Evolutionary conservation across 768 basidiomycete species (phyloP).

Genomic region (Mycena galopus): DNA sequence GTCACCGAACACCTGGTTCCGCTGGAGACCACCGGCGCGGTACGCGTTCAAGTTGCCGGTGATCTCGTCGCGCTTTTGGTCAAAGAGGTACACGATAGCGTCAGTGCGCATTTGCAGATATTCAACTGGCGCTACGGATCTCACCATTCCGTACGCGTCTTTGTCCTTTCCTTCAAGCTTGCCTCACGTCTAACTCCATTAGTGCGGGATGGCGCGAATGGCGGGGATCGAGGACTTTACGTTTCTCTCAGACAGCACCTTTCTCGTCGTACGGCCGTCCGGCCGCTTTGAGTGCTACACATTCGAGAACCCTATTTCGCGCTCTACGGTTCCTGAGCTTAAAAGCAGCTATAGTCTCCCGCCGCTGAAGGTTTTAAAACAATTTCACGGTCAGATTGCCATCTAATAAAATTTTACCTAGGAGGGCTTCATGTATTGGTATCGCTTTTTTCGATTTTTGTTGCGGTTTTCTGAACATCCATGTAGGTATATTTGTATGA

Average conservation of each 20-base stretch:
- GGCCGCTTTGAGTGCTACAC: slow-evolving; percentile 64
- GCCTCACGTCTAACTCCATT: slow-evolving; percentile 12
- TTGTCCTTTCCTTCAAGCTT: not conserved
- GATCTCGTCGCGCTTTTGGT: slow-evolving; percentile 63
- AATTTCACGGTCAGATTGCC: no score
- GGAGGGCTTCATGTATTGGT: slow-evolving; percentile 61
- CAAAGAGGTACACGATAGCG: slow-evolving; percentile 57
- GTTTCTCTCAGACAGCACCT: slow-evolving; percentile 59
- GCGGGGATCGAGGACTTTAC: slow-evolving; percentile 68
- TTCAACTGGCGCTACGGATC: slow-evolving; percentile 63
- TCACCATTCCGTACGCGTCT: slow-evolving; percentile 54
- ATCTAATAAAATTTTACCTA: no score
- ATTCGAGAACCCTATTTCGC: slow-evolving; percentile 54
- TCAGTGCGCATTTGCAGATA: slow-evolving; percentile 61
- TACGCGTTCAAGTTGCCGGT: slow-evolving; percentile 61
- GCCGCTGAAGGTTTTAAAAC: no score
- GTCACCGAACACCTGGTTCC: slow-evolving; percentile 41
- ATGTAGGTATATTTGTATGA: slow-evolving; percentile 61
- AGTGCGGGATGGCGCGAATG: slow-evolving; percentile 58
- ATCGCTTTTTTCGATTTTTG: not conserved
- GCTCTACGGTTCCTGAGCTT: slow-evolving; percentile 47
- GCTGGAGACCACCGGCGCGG: slow-evolving; percentile 53
- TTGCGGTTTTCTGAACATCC: not conserved
- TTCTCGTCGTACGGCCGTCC: slow-evolving; percentile 61
- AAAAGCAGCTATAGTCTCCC: slow-evolving; percentile 59